These are phyloP conservation scores for Termitomyces sp. DNA, from an alignment of 768 basidiomycete species.

Conservation along the genomic window DNA sequence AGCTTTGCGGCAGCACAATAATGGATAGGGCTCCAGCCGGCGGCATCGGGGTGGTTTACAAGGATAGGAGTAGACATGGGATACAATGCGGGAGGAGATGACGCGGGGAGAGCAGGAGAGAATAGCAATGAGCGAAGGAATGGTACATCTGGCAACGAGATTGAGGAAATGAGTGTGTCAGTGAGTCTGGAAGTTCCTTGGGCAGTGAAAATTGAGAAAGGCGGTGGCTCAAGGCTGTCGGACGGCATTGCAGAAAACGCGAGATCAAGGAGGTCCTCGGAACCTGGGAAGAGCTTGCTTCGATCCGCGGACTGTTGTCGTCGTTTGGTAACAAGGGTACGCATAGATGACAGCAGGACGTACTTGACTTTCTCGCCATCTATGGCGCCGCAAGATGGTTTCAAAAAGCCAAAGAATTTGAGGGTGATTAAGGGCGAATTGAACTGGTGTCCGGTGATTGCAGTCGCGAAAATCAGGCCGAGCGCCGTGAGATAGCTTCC, in stretches of 20 bases:
- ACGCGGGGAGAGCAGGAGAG: conserved; percentile 33
- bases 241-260: conserved; percentile 31
- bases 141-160: conserved; percentile 43
- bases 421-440: conserved; percentile 60
- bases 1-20: conserved; percentile 52
- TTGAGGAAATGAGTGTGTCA: conserved; percentile 48
- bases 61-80: conserved; percentile 47
- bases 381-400: conserved; percentile 51
- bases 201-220: conserved; percentile 33
- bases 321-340: conserved; percentile 9
- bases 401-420: conserved; percentile 69
- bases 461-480: conserved; percentile 69
- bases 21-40: conserved; percentile 73
- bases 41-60: conserved; percentile 61
- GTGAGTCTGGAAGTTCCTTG: conserved; percentile 38
- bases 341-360: conserved; percentile 16
- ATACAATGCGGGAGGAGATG: conserved; percentile 34
- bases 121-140: conserved; percentile 54
- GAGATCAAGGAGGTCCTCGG: conserved; percentile 32
- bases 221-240: conserved; percentile 35
- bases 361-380: conserved; percentile 59
- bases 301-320: conserved; percentile 32
- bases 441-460: conserved; percentile 67
- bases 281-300: conserved; percentile 26
- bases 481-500: conserved; percentile 62